Base-by-base conservation (phyloP, 2,329 filamentous ascomycete species). In the Botrytis tulipae region DNA sequence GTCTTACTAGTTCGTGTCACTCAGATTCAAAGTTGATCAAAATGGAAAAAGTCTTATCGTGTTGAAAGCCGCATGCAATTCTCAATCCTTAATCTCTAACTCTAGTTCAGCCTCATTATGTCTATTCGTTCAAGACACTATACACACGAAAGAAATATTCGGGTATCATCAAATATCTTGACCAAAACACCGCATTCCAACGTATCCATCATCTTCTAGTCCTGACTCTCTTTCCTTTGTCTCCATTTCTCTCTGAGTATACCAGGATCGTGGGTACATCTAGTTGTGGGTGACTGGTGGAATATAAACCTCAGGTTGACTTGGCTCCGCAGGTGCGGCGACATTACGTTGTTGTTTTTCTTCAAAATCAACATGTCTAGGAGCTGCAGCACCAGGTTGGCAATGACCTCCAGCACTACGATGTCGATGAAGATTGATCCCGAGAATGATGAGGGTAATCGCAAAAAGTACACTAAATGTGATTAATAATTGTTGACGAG, bases 341-440 rank as follows among this genome's bases (percentile, higher is more conserved):
- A 32, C 9, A 42, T 22, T 54, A 9, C 18, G 46, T 42, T 54
- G 32, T 29, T 35, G 25, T 22, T 54, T 54, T 8, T 25, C n/a
- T 35, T 65, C 40, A 12, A 48, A 4, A 22, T 63, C 59, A 16
- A n/a, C 12, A 1, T 22, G 44, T 54, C 37, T 48, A 35, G 61
- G 44, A n/a, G n/a, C 46, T 35, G 25, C 22, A 25, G 35, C 32
- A 44, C 46, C 46, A 20, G 60, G 61, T 20, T 32, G 18, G 18
- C 70, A 72, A 35, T 72, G 59, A 10, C 70, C 70, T 67, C 70
- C 70, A 35, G 35, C 61, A 14, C 57, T 67, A 6, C 70, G 70
- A 42, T 72, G 70, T 10, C 70, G 46, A 57, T 66, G 60, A 10
- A 72, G 29, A 32, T 61, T 42, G 40, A 70, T 32, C 0, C 16